Percentiles rank a stretch among this genome's conserved stretches.
Evolutionary conservation across 192 early-diverging fungal genomes (phyloP).

Genomic region (Oehlia diaphana): DNA sequence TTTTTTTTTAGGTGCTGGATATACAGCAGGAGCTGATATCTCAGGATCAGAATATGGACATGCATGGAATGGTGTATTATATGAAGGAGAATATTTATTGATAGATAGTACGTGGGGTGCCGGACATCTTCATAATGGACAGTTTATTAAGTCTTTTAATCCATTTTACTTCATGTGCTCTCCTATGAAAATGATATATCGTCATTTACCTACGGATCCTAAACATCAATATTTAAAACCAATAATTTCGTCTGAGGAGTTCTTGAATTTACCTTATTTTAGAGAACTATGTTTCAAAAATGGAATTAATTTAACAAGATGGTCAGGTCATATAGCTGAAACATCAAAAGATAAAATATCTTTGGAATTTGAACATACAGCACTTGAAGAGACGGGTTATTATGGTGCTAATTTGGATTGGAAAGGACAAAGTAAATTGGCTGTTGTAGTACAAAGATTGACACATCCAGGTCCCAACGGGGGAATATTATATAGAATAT

Average conservation of each 20-base stretch:
- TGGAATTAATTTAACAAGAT: conserved; percentile 5
- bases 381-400: background rate
- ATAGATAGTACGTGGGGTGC: conserved; percentile 67
- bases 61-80: conserved; percentile 57
- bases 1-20: conserved; percentile 20
- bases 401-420: conserved; percentile 8
- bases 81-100: conserved; percentile 54
- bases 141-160: conserved; percentile 48
- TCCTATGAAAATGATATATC: conserved; percentile 54
- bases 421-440: background rate
- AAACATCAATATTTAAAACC: conserved; percentile 52
- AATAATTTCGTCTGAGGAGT: conserved; percentile 30
- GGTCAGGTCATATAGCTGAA: background rate
- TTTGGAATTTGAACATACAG: conserved; percentile 15
- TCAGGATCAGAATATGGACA: conserved; percentile 30
- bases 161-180: conserved; percentile 56
- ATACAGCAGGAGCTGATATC: background rate
- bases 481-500: conserved; percentile 8
- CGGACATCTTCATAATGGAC: conserved; percentile 35
- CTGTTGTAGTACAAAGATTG: background rate
- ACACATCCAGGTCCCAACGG: background rate
- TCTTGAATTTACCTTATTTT: conserved; percentile 6
- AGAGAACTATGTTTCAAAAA: background rate
- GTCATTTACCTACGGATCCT: conserved; percentile 55
- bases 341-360: conserved; percentile 13